These are phyloP conservation scores for Talaromyces sp. DNA, from an alignment of 2,329 filamentous ascomycete species.

Conservation along the genomic window DNA sequence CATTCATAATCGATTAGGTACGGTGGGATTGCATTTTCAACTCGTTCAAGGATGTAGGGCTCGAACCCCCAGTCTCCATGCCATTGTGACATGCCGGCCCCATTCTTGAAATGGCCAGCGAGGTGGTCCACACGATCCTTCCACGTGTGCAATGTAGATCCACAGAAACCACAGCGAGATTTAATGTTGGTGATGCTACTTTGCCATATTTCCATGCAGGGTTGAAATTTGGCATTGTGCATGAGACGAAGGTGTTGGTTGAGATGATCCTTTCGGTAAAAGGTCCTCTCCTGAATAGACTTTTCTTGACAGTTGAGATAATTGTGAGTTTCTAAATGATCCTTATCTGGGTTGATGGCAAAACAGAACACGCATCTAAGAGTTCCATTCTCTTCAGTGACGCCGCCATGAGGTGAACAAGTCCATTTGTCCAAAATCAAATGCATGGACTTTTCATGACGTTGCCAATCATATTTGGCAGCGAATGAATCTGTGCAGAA, in stretches of 20 bases:
- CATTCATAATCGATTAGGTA: constrained; percentile 41
- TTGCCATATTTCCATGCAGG: constrained; percentile 63
- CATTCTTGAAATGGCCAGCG: constrained; percentile 44
- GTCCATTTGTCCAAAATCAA: constrained; percentile 61
- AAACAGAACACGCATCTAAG: constrained; percentile 63
- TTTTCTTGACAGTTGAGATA: constrained; percentile 63
- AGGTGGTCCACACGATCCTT: constrained; percentile 48
- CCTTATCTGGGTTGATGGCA: constrained; percentile 54
- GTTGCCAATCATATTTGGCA: constrained; percentile 62
- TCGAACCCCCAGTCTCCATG: constrained; percentile 48
- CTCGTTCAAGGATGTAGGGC: constrained; percentile 36
- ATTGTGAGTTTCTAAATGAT: constrained; percentile 63
- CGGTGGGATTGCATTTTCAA: constrained; percentile 41
- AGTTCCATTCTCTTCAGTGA: constrained; percentile 53
- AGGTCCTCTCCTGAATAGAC: constrained; percentile 60
- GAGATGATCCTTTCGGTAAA: constrained; percentile 65
- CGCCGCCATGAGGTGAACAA: constrained; percentile 61
- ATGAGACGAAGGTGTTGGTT: constrained; percentile 64
- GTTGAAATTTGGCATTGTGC: constrained; percentile 59
- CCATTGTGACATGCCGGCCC: constrained; percentile 43
- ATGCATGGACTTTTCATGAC: constrained; percentile 62
- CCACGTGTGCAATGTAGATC: constrained; percentile 45
- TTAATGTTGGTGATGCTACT: constrained; percentile 58
- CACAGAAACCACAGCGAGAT: constrained; percentile 50
- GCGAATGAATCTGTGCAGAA: constrained; percentile 61